Conservation (phyloP, 257 asterid genomes). For the Solanum bulbocastanum region DNA sequence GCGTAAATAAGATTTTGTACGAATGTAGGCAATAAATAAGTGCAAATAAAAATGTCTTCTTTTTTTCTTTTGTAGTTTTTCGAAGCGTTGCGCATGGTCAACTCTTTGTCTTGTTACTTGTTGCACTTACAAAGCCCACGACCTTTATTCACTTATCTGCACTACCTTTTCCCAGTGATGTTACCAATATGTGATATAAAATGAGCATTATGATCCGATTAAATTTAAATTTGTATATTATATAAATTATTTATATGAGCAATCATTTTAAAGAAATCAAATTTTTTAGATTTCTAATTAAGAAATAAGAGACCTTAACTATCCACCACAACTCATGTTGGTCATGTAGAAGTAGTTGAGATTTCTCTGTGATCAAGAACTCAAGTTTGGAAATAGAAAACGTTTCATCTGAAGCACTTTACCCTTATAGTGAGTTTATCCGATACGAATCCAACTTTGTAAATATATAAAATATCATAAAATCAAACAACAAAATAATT, state of each 20-base stretch:
- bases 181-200: neutral
- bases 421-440: neutral
- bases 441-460: fast-evolving
- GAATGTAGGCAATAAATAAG: neutral
- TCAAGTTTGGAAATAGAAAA: neutral
- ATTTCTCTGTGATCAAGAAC: neutral
- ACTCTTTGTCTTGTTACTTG: neutral
- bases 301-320: fast-evolving
- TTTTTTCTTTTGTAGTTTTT: neutral
- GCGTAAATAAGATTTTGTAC: neutral
- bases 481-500: neutral
- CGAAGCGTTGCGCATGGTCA: neutral
- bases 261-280: fast-evolving
- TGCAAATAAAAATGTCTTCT: neutral
- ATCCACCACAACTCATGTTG: neutral
- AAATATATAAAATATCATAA: neutral
- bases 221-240: neutral
- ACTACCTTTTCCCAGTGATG: neutral
- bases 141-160: neutral
- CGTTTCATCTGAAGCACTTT: neutral
- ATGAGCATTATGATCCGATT: fast-evolving
- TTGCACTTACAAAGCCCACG: neutral
- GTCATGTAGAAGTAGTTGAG: neutral
- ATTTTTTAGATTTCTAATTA: fast-evolving
- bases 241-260: fast-evolving